phyloP scores from a whole-genome alignment of 768 basidiomycete genomes.

The Russula sp. region DNA sequence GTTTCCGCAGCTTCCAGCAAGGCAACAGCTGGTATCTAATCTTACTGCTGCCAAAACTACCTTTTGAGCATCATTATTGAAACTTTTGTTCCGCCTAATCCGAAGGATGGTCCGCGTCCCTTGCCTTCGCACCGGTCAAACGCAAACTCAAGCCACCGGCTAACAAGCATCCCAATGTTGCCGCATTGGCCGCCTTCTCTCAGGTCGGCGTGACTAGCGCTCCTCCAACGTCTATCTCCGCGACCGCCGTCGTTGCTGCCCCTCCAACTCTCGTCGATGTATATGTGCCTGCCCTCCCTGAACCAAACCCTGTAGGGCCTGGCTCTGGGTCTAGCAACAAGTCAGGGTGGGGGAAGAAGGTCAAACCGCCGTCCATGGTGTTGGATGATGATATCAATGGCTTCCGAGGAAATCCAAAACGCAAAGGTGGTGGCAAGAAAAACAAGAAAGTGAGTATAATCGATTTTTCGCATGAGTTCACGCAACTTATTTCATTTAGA shows the following conservation, averaged over 20 bases:
- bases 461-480: slow-evolving; percentile 1
- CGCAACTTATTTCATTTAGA: slow-evolving; percentile 41
- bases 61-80: slow-evolving; percentile 26
- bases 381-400: slow-evolving; percentile 88
- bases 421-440: slow-evolving; percentile 51
- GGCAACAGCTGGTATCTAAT: slow-evolving; percentile 55
- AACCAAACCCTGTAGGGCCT: slow-evolving; percentile 34
- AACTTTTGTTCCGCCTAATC: slow-evolving; percentile 31
- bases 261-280: slow-evolving; percentile 55
- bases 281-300: slow-evolving; percentile 35
- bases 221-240: slow-evolving; percentile 40
- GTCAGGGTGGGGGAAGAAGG: slow-evolving; percentile 78
- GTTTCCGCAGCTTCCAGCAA: slow-evolving; percentile 42
- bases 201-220: slow-evolving; percentile 26
- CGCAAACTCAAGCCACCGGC: slow-evolving; percentile 57
- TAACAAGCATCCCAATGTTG: slow-evolving; percentile 59
- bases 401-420: slow-evolving; percentile 59
- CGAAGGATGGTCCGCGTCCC: slow-evolving; percentile 85
- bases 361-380: slow-evolving; percentile 88
- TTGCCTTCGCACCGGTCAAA: slow-evolving; percentile 78
- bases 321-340: slow-evolving; percentile 42
- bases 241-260: slow-evolving; percentile 67
- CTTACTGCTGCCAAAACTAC: slow-evolving; percentile 42
- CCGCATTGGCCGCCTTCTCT: slow-evolving; percentile 45
- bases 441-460: slow-evolving; percentile 55